phyloP scores from a whole-genome alignment of 75 land plant genomes.

The Selaginella tamariscina region DNA sequence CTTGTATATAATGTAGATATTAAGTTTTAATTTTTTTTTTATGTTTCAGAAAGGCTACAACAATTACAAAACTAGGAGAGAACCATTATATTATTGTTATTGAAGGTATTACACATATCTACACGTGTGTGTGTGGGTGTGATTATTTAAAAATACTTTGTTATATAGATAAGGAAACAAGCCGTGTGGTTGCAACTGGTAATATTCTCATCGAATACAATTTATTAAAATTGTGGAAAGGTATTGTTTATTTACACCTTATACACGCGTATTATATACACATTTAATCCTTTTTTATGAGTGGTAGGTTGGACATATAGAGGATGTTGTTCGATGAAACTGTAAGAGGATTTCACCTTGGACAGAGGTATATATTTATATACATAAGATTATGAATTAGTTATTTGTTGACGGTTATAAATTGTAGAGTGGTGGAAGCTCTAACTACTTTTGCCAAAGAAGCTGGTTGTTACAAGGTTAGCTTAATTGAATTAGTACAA shows the following conservation, averaged over 20 bases:
- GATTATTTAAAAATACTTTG: no score
- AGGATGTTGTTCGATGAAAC: conserved; percentile 59
- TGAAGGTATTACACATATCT: no score
- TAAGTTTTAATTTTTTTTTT: no score
- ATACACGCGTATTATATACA: no score
- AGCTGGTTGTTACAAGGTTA: conserved; percentile 53
- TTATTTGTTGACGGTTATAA: no score
- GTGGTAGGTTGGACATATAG: conserved; percentile 55
- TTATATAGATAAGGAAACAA: conserved; percentile 15
- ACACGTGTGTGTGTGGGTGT: no score
- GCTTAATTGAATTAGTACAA: no score
- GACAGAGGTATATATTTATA: no score
- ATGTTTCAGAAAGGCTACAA: conserved; percentile 18
- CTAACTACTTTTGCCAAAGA: conserved; percentile 32
- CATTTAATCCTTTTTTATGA: no score
- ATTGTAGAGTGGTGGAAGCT: conserved; percentile 31
- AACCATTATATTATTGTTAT: conserved; percentile 15
- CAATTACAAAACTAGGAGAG: conserved; percentile 16
- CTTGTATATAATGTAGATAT: no score
- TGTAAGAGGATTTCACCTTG: conserved; percentile 45
- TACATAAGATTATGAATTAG: no score
- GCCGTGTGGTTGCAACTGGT: conserved; percentile 20
- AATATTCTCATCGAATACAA: conserved; percentile 18
- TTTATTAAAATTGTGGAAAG: conserved; percentile 23
- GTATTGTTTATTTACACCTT: no score